Percentiles rank a stretch among this genome's conserved stretches.
Conservation (phyloP, 257 asterid genomes). For the Solanum paucissectum region DNA sequence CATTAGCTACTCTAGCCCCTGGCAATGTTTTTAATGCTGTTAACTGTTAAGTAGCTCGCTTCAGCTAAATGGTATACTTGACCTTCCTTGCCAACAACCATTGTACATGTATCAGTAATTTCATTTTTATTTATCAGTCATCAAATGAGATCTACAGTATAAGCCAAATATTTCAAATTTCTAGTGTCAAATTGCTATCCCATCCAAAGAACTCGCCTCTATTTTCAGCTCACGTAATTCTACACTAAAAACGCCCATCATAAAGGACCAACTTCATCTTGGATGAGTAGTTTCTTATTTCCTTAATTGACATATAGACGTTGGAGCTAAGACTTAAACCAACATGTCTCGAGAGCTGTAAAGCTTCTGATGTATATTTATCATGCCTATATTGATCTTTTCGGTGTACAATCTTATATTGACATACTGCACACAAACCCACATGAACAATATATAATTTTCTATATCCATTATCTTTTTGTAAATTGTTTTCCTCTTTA, state of each 20-base stretch:
- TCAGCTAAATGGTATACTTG: not conserved
- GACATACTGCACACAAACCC: not conserved
- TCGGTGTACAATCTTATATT: not conserved
- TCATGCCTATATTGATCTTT: not conserved
- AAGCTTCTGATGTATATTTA: not conserved
- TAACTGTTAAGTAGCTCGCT: not conserved
- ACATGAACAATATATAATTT: not conserved
- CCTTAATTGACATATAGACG: not conserved
- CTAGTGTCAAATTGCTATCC: not conserved
- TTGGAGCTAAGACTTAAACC: not conserved
- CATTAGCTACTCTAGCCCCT: not conserved
- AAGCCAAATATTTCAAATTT: not conserved
- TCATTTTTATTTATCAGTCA: not conserved
- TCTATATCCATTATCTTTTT: not conserved
- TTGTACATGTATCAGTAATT: not conserved
- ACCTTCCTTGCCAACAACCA: not conserved
- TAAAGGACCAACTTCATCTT: not conserved
- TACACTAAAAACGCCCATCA: not conserved
- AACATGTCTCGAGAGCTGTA: not conserved
- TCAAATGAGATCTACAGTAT: not conserved
- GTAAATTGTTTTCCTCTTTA: not conserved
- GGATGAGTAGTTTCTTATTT: not conserved
- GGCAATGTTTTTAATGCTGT: not conserved
- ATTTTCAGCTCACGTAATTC: not conserved
- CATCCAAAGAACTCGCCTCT: not conserved